Conservation (phyloP, 1,139 yeast species). For the Candida freyschussii region DNA sequence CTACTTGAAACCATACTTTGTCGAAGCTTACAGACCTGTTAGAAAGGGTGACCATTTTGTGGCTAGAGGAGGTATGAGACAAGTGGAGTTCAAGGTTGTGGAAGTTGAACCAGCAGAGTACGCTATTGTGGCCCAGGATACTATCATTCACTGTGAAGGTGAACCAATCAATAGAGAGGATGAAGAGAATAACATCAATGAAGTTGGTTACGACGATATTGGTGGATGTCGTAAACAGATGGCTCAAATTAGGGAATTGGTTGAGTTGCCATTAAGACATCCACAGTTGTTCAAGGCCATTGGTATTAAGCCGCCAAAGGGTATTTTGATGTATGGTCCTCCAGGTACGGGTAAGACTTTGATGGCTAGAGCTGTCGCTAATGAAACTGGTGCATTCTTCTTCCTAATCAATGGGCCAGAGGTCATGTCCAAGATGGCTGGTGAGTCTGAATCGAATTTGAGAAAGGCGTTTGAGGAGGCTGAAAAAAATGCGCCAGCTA, state of each 20-base stretch:
- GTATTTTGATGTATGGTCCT: slow-evolving; percentile 96
- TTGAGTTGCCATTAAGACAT: slow-evolving; percentile 93
- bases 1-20: slow-evolving; percentile 94
- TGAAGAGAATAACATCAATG: slow-evolving; percentile 92
- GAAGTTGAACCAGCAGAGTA: slow-evolving; percentile 97
- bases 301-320: slow-evolving; percentile 97
- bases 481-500: slow-evolving; percentile 96
- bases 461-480: slow-evolving; percentile 99
- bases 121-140: slow-evolving; percentile 98
- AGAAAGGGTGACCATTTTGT: slow-evolving; percentile 96
- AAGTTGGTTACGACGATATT: slow-evolving; percentile 97
- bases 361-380: slow-evolving; percentile 99
- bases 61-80: slow-evolving; percentile 99
- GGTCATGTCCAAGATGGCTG: slow-evolving; percentile 99
- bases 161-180: slow-evolving; percentile 99
- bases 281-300: slow-evolving; percentile 95
- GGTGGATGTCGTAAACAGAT: slow-evolving; percentile 99
- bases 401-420: slow-evolving; percentile 99
- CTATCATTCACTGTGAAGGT: slow-evolving; percentile 97
- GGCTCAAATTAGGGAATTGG: slow-evolving; percentile 98
- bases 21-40: slow-evolving; percentile 98
- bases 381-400: slow-evolving; percentile 98
- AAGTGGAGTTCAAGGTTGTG: slow-evolving; percentile 96
- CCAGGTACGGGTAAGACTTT: slow-evolving; percentile 99
- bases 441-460: slow-evolving; percentile 95